Conservation (phyloP, 768 basidiomycete genomes). For the Dictyophora rubrovolvata region DNA sequence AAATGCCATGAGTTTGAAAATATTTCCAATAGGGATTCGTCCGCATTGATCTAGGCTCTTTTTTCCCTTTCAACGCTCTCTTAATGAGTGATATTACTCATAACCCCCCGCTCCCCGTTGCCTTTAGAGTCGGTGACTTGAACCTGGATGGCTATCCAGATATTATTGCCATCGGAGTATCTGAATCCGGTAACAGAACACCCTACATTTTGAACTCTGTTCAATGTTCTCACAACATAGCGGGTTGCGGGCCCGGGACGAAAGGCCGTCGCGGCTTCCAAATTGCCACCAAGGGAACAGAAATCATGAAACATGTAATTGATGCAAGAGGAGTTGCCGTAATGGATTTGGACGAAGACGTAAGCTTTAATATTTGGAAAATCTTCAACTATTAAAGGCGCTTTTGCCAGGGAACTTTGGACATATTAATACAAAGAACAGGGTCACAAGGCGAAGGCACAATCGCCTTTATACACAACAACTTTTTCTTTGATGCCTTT, state of each 20-base stretch:
- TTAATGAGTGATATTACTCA: conserved; percentile 61
- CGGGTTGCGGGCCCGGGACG: conserved; percentile 46
- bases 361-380: conserved; percentile 29
- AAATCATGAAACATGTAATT: conserved; percentile 50
- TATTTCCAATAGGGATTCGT: conserved; percentile 47
- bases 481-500: conserved; percentile 97
- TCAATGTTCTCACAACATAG: conserved; percentile 43
- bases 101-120: conserved; percentile 58
- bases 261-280: conserved; percentile 55
- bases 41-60: conserved; percentile 53
- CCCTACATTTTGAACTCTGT: conserved; percentile 57
- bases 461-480: conserved; percentile 84
- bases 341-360: conserved; percentile 93
- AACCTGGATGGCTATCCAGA: conserved; percentile 96
- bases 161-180: conserved; percentile 43
- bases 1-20: conserved; percentile 6
- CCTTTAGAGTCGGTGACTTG: conserved; percentile 77
- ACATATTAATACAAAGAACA: conserved; percentile 83
- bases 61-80: conserved; percentile 41
- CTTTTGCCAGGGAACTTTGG: conserved; percentile 63
- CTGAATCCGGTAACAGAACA: conserved; percentile 18
- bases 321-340: conserved; percentile 77
- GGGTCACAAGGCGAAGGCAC: conserved; percentile 55
- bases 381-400: not conserved
- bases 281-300: conserved; percentile 44